Evolutionary conservation across 2,329 filamentous ascomycete genomes (phyloP).

Genomic region (Clonostachys rosea): DNA sequence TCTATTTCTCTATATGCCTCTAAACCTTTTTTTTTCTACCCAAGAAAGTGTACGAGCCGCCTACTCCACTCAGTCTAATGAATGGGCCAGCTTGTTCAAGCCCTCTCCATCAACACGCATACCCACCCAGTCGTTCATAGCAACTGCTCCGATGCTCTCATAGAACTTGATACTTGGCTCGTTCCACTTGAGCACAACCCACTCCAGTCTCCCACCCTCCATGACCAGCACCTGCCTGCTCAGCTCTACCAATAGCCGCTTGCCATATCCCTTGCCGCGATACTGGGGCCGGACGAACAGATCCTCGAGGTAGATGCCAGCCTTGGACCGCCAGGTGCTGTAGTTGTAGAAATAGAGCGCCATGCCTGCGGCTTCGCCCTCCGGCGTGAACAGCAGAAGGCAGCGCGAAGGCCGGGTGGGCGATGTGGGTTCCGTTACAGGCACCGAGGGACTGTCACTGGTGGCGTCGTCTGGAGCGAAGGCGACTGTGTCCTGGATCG

Average conservation of each 20-base stretch:
- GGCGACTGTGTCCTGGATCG: constrained; percentile 70
- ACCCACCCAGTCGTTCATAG: constrained; percentile 68
- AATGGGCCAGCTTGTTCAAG: constrained; percentile 52
- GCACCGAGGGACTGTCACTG: constrained; percentile 23
- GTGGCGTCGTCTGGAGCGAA: constrained; percentile 57
- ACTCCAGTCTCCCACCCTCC: constrained; percentile 74
- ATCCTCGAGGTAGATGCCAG: constrained; percentile 92
- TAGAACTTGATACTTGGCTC: constrained; percentile 88
- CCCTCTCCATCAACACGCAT: constrained; percentile 69
- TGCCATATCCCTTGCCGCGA: constrained; percentile 76
- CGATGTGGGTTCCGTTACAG: constrained; percentile 48
- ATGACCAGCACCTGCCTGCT: constrained; percentile 75
- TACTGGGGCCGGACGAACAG: constrained; percentile 73
- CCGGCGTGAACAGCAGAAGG: constrained; percentile 56
- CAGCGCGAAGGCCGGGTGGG: constrained; percentile 67
- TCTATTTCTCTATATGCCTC: background rate
- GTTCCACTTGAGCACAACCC: constrained; percentile 92
- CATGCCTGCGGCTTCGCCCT: constrained; percentile 60
- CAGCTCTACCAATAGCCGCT: constrained; percentile 66
- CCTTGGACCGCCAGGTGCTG: constrained; percentile 82
- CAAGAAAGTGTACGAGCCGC: too few relatives aligned
- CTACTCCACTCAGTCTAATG: constrained; percentile 13
- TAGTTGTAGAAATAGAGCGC: constrained; percentile 96
- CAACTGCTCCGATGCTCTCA: constrained; percentile 60
- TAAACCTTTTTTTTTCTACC: background rate